phyloP scores from a whole-genome alignment of 75 land plant species.

The Adiantum capillusveneris region DNA sequence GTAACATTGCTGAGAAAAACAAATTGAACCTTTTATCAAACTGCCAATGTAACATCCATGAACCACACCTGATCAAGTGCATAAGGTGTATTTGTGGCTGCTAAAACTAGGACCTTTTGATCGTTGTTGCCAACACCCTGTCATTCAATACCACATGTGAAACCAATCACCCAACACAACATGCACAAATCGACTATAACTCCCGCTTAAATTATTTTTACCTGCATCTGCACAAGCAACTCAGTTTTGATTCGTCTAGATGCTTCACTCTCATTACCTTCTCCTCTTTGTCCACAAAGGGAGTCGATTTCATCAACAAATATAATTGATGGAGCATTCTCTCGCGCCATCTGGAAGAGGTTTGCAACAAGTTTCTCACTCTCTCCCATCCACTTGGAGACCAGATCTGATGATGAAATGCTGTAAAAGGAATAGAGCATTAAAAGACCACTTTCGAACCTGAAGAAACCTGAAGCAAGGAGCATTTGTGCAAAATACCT shows the following conservation, averaged over 20 bases:
- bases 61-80: constrained; percentile 83
- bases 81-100: constrained; percentile 99
- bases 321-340: constrained; percentile 91
- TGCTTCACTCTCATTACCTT: constrained; percentile 99
- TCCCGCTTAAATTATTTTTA: constrained; percentile 6
- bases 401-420: constrained; percentile 93
- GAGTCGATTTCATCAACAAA: constrained; percentile 99
- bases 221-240: constrained; percentile 99
- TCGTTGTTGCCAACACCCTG: constrained; percentile 97
- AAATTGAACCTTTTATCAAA: background rate
- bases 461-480: no score
- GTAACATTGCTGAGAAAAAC: no score
- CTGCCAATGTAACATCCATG: no score
- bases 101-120: constrained; percentile 93
- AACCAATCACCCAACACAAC: background rate
- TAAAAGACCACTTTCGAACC: no score
- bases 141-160: background rate
- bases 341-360: constrained; percentile 97
- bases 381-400: constrained; percentile 99
- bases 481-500: no score
- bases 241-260: constrained; percentile 96
- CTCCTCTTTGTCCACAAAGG: constrained; percentile 93
- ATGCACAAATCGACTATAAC: background rate
- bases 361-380: constrained; percentile 98
- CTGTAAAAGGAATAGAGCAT: constrained; percentile 46